phyloP scores from a whole-genome alignment of 768 basidiomycete genomes.

The Mycena capillaripes region DNA sequence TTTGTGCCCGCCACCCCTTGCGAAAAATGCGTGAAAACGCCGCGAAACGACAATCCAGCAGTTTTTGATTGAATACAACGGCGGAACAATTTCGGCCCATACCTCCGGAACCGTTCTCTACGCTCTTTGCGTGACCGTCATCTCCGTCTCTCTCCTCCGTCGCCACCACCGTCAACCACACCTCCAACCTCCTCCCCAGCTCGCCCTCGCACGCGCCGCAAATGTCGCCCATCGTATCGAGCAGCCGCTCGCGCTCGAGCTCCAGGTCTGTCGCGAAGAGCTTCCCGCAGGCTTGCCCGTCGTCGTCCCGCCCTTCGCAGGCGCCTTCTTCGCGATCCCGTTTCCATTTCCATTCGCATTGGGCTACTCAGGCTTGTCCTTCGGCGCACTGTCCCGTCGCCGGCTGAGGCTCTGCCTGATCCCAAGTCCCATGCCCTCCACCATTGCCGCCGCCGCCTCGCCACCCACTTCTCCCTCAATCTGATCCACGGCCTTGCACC shows the following conservation, averaged over 20 bases:
- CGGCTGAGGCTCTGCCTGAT: slow-evolving; percentile 29
- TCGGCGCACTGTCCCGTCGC: slow-evolving; percentile 20
- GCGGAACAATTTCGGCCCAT: too few species aligned
- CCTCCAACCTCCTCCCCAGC: slow-evolving; percentile 80
- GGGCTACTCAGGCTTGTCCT: neutral
- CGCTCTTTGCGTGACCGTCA: neutral
- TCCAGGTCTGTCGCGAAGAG: slow-evolving; percentile 64
- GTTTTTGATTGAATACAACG: too few species aligned
- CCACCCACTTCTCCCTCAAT: neutral
- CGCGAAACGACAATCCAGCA: too few species aligned
- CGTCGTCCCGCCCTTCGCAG: slow-evolving; percentile 37
- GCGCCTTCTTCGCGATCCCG: slow-evolving; percentile 8
- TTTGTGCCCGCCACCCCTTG: too few species aligned
- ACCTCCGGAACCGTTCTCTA: slow-evolving; percentile 1
- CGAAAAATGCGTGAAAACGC: too few species aligned
- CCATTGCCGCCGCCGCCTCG: neutral
- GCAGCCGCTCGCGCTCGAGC: slow-evolving; percentile 76
- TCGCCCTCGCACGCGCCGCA: slow-evolving; percentile 87
- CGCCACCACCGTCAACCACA: slow-evolving; percentile 70
- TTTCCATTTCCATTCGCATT: too few species aligned
- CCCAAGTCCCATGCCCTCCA: neutral
- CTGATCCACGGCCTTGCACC: neutral
- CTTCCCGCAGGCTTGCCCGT: slow-evolving; percentile 57
- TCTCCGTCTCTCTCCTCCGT: slow-evolving; percentile 28
- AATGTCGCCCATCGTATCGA: slow-evolving; percentile 80